These are phyloP conservation scores for Podospora comata DNA, from an alignment of 495 filamentous ascomycete species.

Conservation along the genomic window DNA sequence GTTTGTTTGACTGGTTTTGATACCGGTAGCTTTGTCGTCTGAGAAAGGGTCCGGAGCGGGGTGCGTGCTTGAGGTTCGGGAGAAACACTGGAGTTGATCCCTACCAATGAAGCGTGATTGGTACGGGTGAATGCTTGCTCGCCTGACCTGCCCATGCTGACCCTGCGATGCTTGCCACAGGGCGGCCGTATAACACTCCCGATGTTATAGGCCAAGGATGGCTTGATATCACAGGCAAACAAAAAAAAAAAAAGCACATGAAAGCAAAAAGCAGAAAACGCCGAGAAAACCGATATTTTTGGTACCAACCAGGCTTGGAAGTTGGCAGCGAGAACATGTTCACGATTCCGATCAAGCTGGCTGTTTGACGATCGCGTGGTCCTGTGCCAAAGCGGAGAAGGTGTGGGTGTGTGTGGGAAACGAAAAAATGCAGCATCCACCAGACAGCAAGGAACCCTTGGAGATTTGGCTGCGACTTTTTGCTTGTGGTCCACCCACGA, in stretches of 20 bases:
- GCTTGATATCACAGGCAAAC: not conserved
- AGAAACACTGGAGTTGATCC: not conserved
- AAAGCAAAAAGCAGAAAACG: not conserved
- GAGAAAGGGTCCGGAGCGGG: not conserved
- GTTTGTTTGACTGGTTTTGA: not conserved
- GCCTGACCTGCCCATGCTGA: conserved; percentile 19
- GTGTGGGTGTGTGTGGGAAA: not conserved
- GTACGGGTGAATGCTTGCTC: conserved; percentile 26
- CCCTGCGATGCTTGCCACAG: not conserved
- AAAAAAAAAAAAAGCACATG: not conserved
- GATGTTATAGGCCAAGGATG: conserved; percentile 9
- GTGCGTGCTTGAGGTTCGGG: not conserved
- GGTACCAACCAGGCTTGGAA: not conserved
- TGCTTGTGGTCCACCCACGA: not conserved
- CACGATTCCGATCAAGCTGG: not conserved
- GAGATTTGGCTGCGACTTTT: not conserved
- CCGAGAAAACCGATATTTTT: not conserved
- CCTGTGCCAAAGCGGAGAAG: not conserved
- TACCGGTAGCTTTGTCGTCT: not conserved
- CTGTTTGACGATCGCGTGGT: not conserved
- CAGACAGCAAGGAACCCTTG: not conserved
- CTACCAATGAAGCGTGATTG: conserved; percentile 19
- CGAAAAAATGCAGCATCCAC: not conserved
- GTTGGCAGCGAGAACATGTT: not conserved
- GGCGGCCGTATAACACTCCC: conserved; percentile 1